Percentiles rank a stretch among this genome's conserved stretches.
Conservation (phyloP, 2,329 filamentous ascomycete species). For the Keithomyces neogunnii region DNA sequence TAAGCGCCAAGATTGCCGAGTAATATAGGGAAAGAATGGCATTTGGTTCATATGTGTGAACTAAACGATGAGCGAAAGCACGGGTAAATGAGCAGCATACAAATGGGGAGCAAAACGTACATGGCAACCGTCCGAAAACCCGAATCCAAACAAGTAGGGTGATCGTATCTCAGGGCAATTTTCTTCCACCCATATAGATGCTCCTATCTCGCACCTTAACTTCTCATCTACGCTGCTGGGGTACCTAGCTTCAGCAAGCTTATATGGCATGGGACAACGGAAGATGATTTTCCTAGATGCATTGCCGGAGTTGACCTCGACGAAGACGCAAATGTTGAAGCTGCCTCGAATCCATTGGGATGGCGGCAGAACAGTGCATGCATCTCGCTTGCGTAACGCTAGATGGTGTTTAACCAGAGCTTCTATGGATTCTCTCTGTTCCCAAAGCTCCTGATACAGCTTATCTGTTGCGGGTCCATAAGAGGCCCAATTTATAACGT, state of each 20-base stretch:
- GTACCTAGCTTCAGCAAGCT: conserved; percentile 9
- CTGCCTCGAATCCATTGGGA: conserved; percentile 10
- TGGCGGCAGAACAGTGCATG: conserved; percentile 7
- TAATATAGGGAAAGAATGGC: conserved; percentile 3
- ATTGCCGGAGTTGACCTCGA: conserved; percentile 4
- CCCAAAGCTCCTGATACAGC: conserved; percentile 6
- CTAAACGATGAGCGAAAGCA: conserved; percentile 8
- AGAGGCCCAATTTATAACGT: neutral
- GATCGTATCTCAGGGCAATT: conserved; percentile 19
- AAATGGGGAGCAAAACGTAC: conserved; percentile 4
- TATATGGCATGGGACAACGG: conserved; percentile 11
- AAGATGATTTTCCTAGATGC: conserved; percentile 3
- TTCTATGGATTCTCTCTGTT: conserved; percentile 8
- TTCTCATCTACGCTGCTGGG: conserved; percentile 23
- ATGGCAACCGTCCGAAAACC: conserved; percentile 10
- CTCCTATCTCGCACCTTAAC: conserved; percentile 21
- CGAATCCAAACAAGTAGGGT: conserved; percentile 13
- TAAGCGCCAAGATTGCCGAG: conserved; percentile 3
- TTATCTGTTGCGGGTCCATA: neutral
- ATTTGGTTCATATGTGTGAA: conserved; percentile 9
- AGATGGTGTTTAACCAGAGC: conserved; percentile 10
- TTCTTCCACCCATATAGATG: conserved; percentile 23
- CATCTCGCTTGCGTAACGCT: conserved; percentile 3
- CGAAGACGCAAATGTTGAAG: conserved; percentile 12
- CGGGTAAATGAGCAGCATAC: neutral